Conservation (phyloP, 257 asterid genomes). For the Solanum chaucha region DNA sequence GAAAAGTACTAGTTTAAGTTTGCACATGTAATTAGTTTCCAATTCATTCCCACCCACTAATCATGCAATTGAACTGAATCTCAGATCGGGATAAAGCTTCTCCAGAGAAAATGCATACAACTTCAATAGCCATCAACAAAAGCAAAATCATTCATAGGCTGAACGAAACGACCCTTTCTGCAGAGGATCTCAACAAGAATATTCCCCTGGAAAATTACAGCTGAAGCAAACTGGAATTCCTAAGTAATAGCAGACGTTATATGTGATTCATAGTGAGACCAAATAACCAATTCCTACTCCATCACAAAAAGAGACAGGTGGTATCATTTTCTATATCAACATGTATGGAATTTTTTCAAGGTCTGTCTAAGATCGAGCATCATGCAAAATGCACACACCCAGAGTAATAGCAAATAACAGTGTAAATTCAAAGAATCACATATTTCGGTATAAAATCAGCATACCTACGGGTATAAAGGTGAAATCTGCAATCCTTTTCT, state of each 20-base stretch:
- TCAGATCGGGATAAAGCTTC: background rate
- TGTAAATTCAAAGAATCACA: background rate
- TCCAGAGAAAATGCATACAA: background rate
- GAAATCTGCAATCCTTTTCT: slow-evolving; percentile 95
- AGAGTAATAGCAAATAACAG: background rate
- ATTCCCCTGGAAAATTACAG: background rate
- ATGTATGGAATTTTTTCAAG: background rate
- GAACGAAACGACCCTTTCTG: background rate
- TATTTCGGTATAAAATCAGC: background rate
- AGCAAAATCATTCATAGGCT: background rate
- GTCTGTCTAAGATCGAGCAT: background rate
- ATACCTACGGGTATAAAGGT: slow-evolving; percentile 92
- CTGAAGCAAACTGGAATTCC: background rate
- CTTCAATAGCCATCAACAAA: background rate
- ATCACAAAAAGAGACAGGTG: background rate
- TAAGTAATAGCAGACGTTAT: background rate
- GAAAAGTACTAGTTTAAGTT: background rate
- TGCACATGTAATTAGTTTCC: background rate
- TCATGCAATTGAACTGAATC: background rate
- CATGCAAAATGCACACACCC: background rate
- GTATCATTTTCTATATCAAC: background rate
- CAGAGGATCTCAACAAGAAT: background rate
- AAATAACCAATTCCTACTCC: background rate
- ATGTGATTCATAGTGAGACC: background rate
- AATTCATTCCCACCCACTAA: background rate